A percentile compares a stretch with the other conserved stretches of the same genome.
These are phyloP conservation scores for Misopates orontium DNA, from an alignment of 257 asterid species.

Conservation along the genomic window DNA sequence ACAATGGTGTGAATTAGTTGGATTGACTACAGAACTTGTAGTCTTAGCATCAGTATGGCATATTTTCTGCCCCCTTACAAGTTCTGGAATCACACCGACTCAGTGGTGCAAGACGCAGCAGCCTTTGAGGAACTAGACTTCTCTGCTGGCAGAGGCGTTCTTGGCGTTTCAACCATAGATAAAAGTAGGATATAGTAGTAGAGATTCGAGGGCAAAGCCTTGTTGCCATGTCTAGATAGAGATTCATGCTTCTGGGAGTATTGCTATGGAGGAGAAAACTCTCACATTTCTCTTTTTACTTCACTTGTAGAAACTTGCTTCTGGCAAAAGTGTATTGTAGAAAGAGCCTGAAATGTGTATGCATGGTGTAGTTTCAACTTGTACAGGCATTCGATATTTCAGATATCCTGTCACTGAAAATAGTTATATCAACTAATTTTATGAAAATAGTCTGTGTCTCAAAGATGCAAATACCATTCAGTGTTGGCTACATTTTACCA, in stretches of 20 bases:
- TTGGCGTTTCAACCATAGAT: background rate
- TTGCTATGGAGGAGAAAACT: conserved; percentile 11
- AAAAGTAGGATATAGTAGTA: conserved; percentile 23
- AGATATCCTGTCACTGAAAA: too few relatives aligned
- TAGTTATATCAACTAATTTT: too few relatives aligned
- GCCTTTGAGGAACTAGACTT: background rate
- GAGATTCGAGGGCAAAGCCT: conserved; percentile 20
- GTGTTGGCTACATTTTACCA: too few relatives aligned
- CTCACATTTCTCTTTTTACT: conserved; percentile 20
- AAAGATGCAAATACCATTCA: too few relatives aligned
- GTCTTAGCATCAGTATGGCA: background rate
- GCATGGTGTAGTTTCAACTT: conserved; percentile 36
- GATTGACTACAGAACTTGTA: conserved; percentile 15
- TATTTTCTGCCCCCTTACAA: conserved; percentile 13
- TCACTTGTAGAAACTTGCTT: conserved; percentile 25
- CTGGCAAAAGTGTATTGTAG: conserved; percentile 24
- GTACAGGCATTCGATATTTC: conserved; percentile 30
- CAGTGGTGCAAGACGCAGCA: conserved; percentile 13
- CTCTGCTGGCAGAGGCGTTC: background rate
- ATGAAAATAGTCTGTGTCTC: too few relatives aligned
- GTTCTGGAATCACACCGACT: background rate
- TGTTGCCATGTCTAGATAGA: conserved; percentile 11
- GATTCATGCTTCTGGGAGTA: conserved; percentile 16
- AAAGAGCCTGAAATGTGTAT: conserved; percentile 33
- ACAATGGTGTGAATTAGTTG: conserved; percentile 57